Evolutionary conservation across 305 asterid species (phyloP), one percentile per base, ranked within the genome.

Genomic region (Striga hermonthica): DNA sequence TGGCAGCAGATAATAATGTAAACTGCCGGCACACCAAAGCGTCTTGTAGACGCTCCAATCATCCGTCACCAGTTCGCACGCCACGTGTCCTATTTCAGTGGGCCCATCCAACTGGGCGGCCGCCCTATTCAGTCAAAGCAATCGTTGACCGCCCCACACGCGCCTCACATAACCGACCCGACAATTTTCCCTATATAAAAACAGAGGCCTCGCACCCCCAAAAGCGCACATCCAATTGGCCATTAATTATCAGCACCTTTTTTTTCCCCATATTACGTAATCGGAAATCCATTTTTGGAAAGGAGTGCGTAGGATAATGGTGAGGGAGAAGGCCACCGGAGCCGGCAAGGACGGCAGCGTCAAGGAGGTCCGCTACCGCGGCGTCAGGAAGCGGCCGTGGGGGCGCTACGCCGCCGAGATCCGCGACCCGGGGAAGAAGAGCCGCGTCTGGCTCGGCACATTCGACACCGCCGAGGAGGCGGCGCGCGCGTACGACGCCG

Each of bases 381-480:
- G 97, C 41, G 97, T 91, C 4, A 57, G 97, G 60, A 91, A 91
- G 93, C 76, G 97, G 84, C 97, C 97, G 0, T 88, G 96, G 97
- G 97, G 97, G 7, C 93, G 97, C 3, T 90, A 83, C 80, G 96
- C 96, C 60, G 96, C 97, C 57, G 97, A 91, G 74, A 91, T 91
- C 78, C 91, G 97, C 2, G 97, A 91, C 75, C 95, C 96, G 3
- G 84, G 95, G 13, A 91, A 88, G 82, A 88, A 88, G 47, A 83
- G 86, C 67, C 79, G 96, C 14, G 96, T 91, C 65, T 91, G 98
- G 98, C 67, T 91, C 38, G 98, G 98, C 5, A 91, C 98, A 0
- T 91, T 88, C 72, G 95, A 91, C 73, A 88, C 96, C 38, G 98
- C 98, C 53, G 98, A 91, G 73, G 95, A 81, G 67, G 98, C 98